Percentiles rank a stretch among this genome's conserved stretches.
Evolutionary conservation across 2,329 filamentous ascomycete species (phyloP).

Genomic region (Epicoccum sorghinum): DNA sequence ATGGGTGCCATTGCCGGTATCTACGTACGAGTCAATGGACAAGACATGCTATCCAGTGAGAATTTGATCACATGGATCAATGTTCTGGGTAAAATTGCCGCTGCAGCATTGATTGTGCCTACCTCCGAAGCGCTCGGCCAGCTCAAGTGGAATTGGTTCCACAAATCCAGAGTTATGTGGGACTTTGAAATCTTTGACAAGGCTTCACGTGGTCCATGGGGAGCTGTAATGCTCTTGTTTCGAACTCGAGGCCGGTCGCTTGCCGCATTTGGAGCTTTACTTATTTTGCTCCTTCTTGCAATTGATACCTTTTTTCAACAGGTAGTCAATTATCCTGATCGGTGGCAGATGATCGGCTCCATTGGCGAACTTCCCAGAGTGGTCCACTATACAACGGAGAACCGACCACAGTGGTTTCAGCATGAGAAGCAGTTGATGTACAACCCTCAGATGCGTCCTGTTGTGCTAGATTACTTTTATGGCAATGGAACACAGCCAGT

Average conservation of each 20-base stretch:
- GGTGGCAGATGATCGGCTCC: background rate
- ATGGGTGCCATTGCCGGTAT: slow-evolving; percentile 18
- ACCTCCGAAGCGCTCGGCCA: slow-evolving; percentile 35
- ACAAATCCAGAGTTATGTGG: slow-evolving; percentile 26
- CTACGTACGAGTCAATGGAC: background rate
- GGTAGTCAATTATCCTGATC: slow-evolving; percentile 16
- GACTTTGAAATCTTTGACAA: slow-evolving; percentile 45
- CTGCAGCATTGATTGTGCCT: slow-evolving; percentile 29
- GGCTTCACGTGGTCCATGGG: slow-evolving; percentile 21
- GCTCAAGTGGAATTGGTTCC: slow-evolving; percentile 37
- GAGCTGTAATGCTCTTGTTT: slow-evolving; percentile 4
- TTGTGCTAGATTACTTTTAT: background rate
- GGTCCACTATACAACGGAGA: slow-evolving; percentile 11
- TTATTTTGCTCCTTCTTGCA: slow-evolving; percentile 18
- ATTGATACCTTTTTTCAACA: slow-evolving; percentile 43
- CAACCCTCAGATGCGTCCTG: background rate
- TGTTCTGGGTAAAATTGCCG: slow-evolving; percentile 22
- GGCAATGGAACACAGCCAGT: slow-evolving; percentile 30
- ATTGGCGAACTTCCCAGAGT: background rate
- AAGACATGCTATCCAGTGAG: background rate
- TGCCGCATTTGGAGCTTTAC: background rate
- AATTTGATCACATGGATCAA: slow-evolving; percentile 14
- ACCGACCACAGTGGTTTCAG: background rate
- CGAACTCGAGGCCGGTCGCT: background rate
- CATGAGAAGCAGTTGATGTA: background rate